Evolutionary conservation across 1,139 yeast species (phyloP).

Genomic region (Diutina catenulata): DNA sequence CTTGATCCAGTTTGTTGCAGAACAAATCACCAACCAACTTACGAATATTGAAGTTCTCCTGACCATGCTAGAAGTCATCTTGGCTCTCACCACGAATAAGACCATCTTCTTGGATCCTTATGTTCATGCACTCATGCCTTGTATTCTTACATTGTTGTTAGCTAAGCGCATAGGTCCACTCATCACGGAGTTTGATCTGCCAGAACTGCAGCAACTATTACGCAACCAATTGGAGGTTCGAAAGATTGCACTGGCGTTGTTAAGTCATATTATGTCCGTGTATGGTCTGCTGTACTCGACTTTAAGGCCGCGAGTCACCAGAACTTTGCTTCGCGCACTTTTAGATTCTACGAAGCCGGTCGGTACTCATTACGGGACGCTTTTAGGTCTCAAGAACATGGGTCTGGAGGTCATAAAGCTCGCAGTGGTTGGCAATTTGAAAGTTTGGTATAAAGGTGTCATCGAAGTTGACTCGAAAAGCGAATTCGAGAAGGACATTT

Average conservation of each 20-base stretch:
- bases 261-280: conserved; percentile 62
- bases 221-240: conserved; percentile 53
- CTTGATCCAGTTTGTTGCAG: conserved; percentile 91
- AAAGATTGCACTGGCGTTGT: conserved; percentile 77
- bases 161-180: conserved; percentile 81
- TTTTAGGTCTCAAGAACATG: conserved; percentile 70
- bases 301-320: conserved; percentile 83
- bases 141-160: conserved; percentile 75
- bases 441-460: conserved; percentile 64
- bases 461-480: conserved; percentile 24
- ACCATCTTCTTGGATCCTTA: conserved; percentile 91
- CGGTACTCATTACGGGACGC: conserved; percentile 89
- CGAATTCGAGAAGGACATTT: conserved; percentile 31
- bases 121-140: conserved; percentile 93
- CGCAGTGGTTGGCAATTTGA: conserved; percentile 71
- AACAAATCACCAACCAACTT: conserved; percentile 83
- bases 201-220: conserved; percentile 18
- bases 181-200: conserved; percentile 17
- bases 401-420: conserved; percentile 87
- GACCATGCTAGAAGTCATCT: conserved; percentile 86
- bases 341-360: conserved; percentile 66
- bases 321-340: conserved; percentile 85
- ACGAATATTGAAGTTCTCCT: conserved; percentile 60
- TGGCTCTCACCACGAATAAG: conserved; percentile 73
- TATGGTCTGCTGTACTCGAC: conserved; percentile 87